Base-by-base conservation (phyloP, 306 rosid species). In the Trifolium repens region DNA sequence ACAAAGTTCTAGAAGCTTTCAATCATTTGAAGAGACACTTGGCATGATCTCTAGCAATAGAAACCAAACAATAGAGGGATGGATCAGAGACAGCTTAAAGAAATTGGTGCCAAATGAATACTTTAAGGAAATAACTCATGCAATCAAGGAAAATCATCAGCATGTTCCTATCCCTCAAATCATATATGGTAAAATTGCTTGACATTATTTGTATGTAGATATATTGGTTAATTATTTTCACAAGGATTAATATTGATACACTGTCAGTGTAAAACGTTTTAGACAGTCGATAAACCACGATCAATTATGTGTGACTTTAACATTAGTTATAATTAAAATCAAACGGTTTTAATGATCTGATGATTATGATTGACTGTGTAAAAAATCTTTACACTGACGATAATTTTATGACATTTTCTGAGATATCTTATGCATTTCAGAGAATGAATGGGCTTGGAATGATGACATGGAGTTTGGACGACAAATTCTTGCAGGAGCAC, bases 401-500 rank as follows among this genome's bases (percentile, higher is more conserved):
- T 58, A 58, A 9, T 39, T 19, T 59, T 35, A 47, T 47, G 55
- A 42, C 26, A 50, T 68, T 76, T 61, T 58, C n/a, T 69, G 14
- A 52, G 67, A 46, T 17, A 12, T 59, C 4, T 22, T 73, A 67
- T 44, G 14, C 14, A 19, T 59, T 12, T 17, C 73, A 92, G 97
- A 84, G 80, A 72, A 87, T 59, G 85, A 79, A 73, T 67, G 78
- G 75, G 87, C 85, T 64, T 92, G 93, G 97, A 79, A 66, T 79
- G 88, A 85, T 72, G 97, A 92, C 34, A 81, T 79, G 24, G 96
- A 92, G 77, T 92, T 92, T 68, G 96, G 80, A n/a, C 61, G 97
- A 80, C 91, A 92, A 81, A 87, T 88, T 89, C 86, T 92, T 62
- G 96, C 97, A 19, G 97, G 91, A 81, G 66, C 76, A n/a, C 89